Base-by-base conservation (phyloP, 78 protist species). In the Dictyostelium intermedium region DNA sequence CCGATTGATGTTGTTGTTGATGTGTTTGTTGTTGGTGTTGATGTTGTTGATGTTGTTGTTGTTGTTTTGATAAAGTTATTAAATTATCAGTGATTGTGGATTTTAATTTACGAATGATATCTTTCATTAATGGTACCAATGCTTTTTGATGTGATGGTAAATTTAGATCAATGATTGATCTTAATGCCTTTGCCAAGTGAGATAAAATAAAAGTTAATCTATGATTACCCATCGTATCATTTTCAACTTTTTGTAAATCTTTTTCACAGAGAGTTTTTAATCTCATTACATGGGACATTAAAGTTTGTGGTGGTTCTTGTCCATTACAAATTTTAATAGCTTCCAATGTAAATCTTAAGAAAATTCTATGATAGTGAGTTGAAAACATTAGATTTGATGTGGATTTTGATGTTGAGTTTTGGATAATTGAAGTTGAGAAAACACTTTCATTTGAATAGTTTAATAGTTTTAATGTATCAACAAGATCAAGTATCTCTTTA, bases 111-210 rank as follows among this genome's bases (percentile, higher is more conserved):
- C 85, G 41, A 61, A 87, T 76, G 43, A 87, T 78, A 34, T 87
- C 93, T 66, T 87, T 87, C 81, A 87, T 78, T 18, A 66, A 63
- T 41, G 76, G 79, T n/a, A 87, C 78, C 23, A 87, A 41, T 35
- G 56, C 11, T 45, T 87, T 50, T 37, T 87, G 93, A 45, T 78
- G 80, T 10, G 20, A n/a, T 14, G 85, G 25, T 30, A 78, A n/a
- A 63, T 76, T 76, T 13, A 45, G 5, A 10, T 76, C 85, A 23
- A 87, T 78, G 20, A 83, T 87, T n/a, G 56, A 14, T 32, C 47
- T 76, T 45, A 78, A 56, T 9, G 80, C 79, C 35, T 87, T 87
- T 1, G 50, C 69, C 13, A 87, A 32, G 27, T 76, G 78, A 16
- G 85, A 78, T 9, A 87, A 35, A 39, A 76, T 60, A 27, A 63